These are phyloP conservation scores for Cladosporium sp. DNA, from an alignment of 2,329 filamentous ascomycete species.

Conservation along the genomic window DNA sequence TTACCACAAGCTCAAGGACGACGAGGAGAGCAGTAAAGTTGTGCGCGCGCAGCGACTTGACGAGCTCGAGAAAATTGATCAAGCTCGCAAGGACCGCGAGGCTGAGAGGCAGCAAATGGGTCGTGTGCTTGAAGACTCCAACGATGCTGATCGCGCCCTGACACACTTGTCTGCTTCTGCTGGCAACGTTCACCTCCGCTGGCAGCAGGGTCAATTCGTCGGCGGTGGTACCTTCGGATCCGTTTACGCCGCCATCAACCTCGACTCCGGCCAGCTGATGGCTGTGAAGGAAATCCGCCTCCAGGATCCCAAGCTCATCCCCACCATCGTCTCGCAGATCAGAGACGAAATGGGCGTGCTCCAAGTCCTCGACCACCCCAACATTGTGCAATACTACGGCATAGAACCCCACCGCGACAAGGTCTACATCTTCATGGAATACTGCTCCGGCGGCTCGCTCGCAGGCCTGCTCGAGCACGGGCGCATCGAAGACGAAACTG, in stretches of 20 bases:
- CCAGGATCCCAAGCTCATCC: slow-evolving; percentile 93
- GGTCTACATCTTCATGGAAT: slow-evolving; percentile 99
- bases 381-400: slow-evolving; percentile 94
- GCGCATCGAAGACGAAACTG: slow-evolving; percentile 93
- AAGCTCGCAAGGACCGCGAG: slow-evolving; percentile 69
- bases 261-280: slow-evolving; percentile 94
- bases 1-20: slow-evolving; percentile 65
- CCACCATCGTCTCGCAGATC: slow-evolving; percentile 88
- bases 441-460: slow-evolving; percentile 90
- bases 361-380: slow-evolving; percentile 92
- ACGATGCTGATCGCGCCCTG: slow-evolving; percentile 90
- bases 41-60: slow-evolving; percentile 70
- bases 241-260: slow-evolving; percentile 93
- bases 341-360: slow-evolving; percentile 95
- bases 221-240: slow-evolving; percentile 96
- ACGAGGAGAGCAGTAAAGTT: slow-evolving; percentile 74
- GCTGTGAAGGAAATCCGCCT: slow-evolving; percentile 97
- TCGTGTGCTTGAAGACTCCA: slow-evolving; percentile 85
- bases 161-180: slow-evolving; percentile 90
- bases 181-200: slow-evolving; percentile 90
- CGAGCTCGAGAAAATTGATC: slow-evolving; percentile 70
- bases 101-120: slow-evolving; percentile 82
- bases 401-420: slow-evolving; percentile 98
- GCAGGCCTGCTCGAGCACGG: slow-evolving; percentile 88
- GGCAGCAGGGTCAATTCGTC: slow-evolving; percentile 98